These are phyloP conservation scores for Cryoendolithus antarcticus DNA, from an alignment of 2,329 filamentous ascomycete species.

Conservation along the genomic window DNA sequence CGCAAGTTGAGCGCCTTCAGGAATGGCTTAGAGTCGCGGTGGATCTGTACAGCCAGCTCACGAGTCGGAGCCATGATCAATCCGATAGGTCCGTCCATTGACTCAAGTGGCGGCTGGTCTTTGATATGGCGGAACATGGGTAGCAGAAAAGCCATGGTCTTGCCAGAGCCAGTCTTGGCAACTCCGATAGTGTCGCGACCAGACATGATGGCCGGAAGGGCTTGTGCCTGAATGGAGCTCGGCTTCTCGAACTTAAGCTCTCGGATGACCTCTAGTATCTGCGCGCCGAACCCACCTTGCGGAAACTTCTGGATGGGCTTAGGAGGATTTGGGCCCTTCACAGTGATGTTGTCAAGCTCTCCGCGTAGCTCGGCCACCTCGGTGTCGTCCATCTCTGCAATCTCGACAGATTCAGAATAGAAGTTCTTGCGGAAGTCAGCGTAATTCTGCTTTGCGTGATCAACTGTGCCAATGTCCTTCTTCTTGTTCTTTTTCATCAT, in stretches of 20 bases:
- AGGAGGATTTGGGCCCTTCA: conserved; percentile 74
- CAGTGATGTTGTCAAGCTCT: conserved; percentile 91
- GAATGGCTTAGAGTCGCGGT: conserved; percentile 89
- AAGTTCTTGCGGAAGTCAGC: conserved; percentile 86
- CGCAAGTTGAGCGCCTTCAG: conserved; percentile 74
- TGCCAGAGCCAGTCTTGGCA: conserved; percentile 94
- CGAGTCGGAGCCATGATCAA: conserved; percentile 89
- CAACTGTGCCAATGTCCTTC: conserved; percentile 80
- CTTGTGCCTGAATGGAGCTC: conserved; percentile 90
- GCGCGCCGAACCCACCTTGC: conserved; percentile 79
- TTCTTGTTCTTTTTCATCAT: conserved; percentile 65
- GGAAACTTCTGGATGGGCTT: conserved; percentile 96
- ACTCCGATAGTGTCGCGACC: conserved; percentile 92
- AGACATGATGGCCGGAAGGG: conserved; percentile 89
- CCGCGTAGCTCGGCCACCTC: conserved; percentile 71
- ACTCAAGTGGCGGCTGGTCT: conserved; percentile 71
- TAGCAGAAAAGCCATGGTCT: conserved; percentile 87
- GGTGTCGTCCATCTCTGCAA: conserved; percentile 70
- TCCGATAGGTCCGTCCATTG: conserved; percentile 75
- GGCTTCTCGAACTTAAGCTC: conserved; percentile 74
- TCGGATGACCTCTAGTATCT: conserved; percentile 75
- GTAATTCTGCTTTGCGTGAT: conserved; percentile 79
- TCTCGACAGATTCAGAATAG: conserved; percentile 79
- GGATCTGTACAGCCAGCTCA: conserved; percentile 87
- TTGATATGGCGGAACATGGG: conserved; percentile 98